These are phyloP conservation scores for Mucor saturninus DNA, from an alignment of 371 early-diverging fungal species.

Conservation along the genomic window DNA sequence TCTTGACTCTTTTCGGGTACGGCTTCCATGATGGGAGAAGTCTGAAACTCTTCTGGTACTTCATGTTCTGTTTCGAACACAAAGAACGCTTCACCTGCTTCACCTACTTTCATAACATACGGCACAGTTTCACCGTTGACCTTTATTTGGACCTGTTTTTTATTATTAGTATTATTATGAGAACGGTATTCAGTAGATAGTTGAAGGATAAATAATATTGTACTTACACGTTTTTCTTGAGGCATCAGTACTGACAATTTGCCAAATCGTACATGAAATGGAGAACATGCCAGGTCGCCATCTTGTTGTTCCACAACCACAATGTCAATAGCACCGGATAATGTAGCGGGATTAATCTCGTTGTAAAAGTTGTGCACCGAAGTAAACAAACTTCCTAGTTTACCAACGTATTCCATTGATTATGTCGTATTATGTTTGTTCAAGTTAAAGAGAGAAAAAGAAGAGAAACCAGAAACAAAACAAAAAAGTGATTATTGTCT, in stretches of 20 bases:
- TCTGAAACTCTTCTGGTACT: conserved; percentile 89
- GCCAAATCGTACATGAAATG: conserved; percentile 99
- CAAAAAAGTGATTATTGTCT: background rate
- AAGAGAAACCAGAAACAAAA: conserved; percentile 12
- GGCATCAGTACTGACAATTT: conserved; percentile 92
- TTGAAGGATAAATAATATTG: too few relatives aligned
- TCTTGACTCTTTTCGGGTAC: conserved; percentile 41
- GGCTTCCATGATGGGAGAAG: conserved; percentile 86
- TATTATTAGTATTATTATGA: background rate
- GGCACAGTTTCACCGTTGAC: conserved; percentile 86
- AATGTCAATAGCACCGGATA: conserved; percentile 98
- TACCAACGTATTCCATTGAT: conserved; percentile 52
- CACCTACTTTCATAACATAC: conserved; percentile 96
- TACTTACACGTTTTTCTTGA: conserved; percentile 79
- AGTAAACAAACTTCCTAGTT: conserved; percentile 56
- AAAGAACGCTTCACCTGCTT: conserved; percentile 98
- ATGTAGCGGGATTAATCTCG: conserved; percentile 96
- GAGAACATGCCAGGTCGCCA: conserved; percentile 89
- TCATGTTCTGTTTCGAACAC: conserved; percentile 88
- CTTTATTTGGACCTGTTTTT: conserved; percentile 76
- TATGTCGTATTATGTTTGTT: background rate
- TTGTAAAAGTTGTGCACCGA: conserved; percentile 94
- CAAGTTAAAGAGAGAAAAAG: background rate
- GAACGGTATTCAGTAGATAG: too few relatives aligned
- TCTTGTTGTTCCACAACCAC: conserved; percentile 88